Base-by-base conservation (phyloP, 2,329 filamentous ascomycete genomes). In the Aspergillus neotritici region DNA sequence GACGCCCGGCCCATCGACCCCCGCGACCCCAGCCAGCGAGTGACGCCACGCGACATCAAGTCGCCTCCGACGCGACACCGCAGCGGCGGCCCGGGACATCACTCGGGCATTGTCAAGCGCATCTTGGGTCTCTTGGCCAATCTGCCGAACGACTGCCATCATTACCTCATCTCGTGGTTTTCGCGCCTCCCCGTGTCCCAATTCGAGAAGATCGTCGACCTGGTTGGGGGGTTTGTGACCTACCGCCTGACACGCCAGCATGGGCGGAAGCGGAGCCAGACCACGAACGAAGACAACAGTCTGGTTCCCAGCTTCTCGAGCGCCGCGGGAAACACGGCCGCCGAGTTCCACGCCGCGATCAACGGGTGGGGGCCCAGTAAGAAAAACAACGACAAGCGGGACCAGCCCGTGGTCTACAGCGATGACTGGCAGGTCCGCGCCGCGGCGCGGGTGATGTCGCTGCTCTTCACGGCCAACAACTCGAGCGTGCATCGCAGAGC, bases 371-470 rank as follows among this genome's bases (percentile, higher is more conserved):
- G 53, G 29, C 48, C 60, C 17, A 67, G 72, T 9, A 81, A 78
- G 58, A 79, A 76, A 57, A 63, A 71, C 14, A 78, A 78, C 41
- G 75, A 78, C 28, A 71, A 74, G 25, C 68, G 70, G 32, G 68
- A 71, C 21, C 63, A 65, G 35, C 66, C 74, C 6, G 74, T 81
- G 2, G 68, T 80, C 0, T 94, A 93, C 61, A 75, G 77, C 14
- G 86, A 91, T 46, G 90, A 95, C 59, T 96, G 90, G 90, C 89
- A 95, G 64, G 80, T 94, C 44, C 85, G 82, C 61, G 86, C 86
- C 9, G 85, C 85, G 6, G 83, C 87, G 3, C 82, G 84, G 53
- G 80, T 94, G 2, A 83, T 95, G 74, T 82, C 86, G 8, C 65
- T 95, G 15, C 64, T 95, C 1, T 94, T 94, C 58, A 78, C 83